Evolutionary conservation across 2,329 filamentous ascomycete genomes (phyloP).

Genomic region (Hypocrella siamensis): DNA sequence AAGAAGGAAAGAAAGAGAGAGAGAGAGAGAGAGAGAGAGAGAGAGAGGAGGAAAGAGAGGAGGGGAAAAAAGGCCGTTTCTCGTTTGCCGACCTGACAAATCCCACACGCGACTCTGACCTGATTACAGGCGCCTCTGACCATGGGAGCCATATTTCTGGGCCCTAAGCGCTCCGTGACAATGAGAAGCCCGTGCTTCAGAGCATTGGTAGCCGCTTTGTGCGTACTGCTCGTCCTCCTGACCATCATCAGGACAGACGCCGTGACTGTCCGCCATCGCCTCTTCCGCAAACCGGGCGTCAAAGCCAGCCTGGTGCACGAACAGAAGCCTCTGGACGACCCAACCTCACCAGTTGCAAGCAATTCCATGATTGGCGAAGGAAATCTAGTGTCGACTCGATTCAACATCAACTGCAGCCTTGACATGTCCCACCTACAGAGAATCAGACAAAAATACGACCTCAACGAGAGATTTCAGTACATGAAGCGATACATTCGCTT

Average conservation of each 20-base stretch:
- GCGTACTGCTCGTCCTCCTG: constrained; percentile 25
- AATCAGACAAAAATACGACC: constrained; percentile 28
- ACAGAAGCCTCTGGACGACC: constrained; percentile 14
- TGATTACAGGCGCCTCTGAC: too few species aligned
- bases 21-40: too few species aligned
- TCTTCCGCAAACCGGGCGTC: constrained; percentile 19
- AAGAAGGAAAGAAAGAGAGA: too few species aligned
- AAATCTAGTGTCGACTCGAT: constrained; percentile 7
- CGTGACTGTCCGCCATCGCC: constrained; percentile 22
- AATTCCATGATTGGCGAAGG: constrained; percentile 5
- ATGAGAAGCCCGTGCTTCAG: constrained; percentile 33
- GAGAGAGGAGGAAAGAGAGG: too few species aligned
- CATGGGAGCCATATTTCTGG: constrained; percentile 22
- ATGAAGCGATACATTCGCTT: constrained; percentile 39
- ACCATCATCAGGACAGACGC: constrained; percentile 24
- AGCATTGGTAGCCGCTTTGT: constrained; percentile 26
- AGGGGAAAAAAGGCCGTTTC: too few species aligned
- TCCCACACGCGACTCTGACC: too few species aligned
- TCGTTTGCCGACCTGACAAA: too few species aligned
- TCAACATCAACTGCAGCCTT: constrained; percentile 32
- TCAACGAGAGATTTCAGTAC: constrained; percentile 38
- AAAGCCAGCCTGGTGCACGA: constrained; percentile 12
- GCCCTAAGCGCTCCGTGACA: constrained; percentile 24
- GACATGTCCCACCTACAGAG: constrained; percentile 29
- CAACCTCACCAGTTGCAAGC: constrained; percentile 6